phyloP scores from a whole-genome alignment of 768 basidiomycete genomes.

The Stropharia rugosoannulata region DNA sequence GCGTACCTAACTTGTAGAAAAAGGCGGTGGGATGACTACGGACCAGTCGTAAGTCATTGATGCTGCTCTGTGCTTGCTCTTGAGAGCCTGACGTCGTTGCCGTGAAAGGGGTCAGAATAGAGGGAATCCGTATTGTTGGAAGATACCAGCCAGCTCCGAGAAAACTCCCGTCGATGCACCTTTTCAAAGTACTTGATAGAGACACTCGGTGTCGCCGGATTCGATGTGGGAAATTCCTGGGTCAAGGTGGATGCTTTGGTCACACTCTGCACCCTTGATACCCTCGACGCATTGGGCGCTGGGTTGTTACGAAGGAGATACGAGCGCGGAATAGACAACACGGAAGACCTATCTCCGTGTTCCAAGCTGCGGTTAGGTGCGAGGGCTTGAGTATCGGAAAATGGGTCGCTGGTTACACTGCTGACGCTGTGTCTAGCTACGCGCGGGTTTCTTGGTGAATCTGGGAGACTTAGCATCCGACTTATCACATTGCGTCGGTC shows the following conservation, averaged over 20 bases:
- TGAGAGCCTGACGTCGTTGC: neutral
- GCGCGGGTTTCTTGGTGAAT: slow-evolving; percentile 12
- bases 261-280: neutral
- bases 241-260: slow-evolving; percentile 7
- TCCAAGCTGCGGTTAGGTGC: slow-evolving; percentile 9
- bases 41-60: neutral
- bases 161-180: slow-evolving; percentile 22
- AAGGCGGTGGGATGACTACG: neutral
- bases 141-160: slow-evolving; percentile 24
- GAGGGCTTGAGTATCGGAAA: slow-evolving; percentile 26
- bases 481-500: neutral
- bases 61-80: neutral
- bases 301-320: neutral
- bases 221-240: slow-evolving; percentile 27
- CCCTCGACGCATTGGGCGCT: neutral
- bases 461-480: slow-evolving; percentile 7
- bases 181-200: slow-evolving; percentile 22
- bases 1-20: neutral
- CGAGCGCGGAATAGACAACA: slow-evolving; percentile 6
- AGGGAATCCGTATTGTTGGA: slow-evolving; percentile 11
- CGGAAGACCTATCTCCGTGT: slow-evolving; percentile 3
- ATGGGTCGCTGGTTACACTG: slow-evolving; percentile 27
- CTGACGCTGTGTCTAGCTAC: slow-evolving; percentile 7
- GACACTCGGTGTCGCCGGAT: slow-evolving; percentile 28
- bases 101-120: slow-evolving; percentile 8